Evolutionary conservation across 352 stramenopile species (phyloP).

Genomic region (Phytopythium aichiense): DNA sequence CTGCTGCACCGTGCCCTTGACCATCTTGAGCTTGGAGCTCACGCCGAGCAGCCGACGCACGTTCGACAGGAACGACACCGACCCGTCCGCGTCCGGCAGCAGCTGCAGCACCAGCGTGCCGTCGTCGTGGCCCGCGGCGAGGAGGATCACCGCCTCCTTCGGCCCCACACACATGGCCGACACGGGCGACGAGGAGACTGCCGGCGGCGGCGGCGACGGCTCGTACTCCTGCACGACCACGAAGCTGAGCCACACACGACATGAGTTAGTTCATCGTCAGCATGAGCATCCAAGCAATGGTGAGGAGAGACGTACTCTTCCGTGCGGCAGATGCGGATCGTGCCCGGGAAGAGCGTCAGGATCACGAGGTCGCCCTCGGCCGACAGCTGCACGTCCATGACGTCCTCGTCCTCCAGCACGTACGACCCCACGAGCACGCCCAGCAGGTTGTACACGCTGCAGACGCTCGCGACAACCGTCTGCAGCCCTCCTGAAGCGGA

Average conservation of each 20-base stretch:
- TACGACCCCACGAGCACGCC: conserved; percentile 50
- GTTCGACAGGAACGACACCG: conserved; percentile 69
- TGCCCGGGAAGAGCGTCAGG: conserved; percentile 39
- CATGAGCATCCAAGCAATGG: not conserved
- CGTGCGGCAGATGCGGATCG: conserved; percentile 64
- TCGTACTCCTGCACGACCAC: conserved; percentile 72
- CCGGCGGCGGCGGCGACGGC: conserved; percentile 8
- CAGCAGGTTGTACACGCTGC: conserved; percentile 65
- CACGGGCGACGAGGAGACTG: conserved; percentile 27
- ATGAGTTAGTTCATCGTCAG: not conserved
- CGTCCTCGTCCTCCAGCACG: conserved; percentile 37
- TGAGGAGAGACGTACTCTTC: conserved; percentile 61
- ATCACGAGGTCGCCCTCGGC: conserved; percentile 72
- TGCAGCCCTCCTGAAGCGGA: not conserved
- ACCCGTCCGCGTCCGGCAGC: conserved; percentile 76
- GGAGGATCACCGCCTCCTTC: conserved; percentile 72
- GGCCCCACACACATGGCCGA: conserved; percentile 66
- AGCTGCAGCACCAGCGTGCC: conserved; percentile 74
- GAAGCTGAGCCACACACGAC: conserved; percentile 37
- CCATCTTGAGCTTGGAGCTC: conserved; percentile 80
- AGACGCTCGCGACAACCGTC: conserved; percentile 29
- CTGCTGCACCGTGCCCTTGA: conserved; percentile 85
- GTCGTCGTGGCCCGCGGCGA: conserved; percentile 62
- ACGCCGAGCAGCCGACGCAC: conserved; percentile 71
- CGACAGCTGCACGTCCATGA: conserved; percentile 51